Evolutionary conservation across 805 yeast genomes (phyloP), one percentile per base, ranked within the genome.

Genomic region (Ogataea philodendri): DNA sequence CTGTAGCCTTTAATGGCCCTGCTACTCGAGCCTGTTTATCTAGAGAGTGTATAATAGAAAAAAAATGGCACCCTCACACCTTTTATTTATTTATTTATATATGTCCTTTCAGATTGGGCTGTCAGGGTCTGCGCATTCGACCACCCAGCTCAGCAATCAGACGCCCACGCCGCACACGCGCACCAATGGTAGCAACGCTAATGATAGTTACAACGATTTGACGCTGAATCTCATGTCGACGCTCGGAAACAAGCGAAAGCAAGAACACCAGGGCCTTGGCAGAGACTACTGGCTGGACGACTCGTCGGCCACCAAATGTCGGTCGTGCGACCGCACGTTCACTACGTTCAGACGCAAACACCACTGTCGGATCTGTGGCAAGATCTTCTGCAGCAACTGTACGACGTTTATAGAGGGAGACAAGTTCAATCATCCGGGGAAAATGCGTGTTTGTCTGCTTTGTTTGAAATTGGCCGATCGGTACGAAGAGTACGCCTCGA

Each of bases 241-340:
- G 13, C 32, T 46, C 15, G 32, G 49, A 8, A 45, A 45, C 32
- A 49, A 44, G 44, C 45, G 36, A 35, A 32, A 32, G n/a, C 34
- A 34, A 15, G 52, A 50, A 20, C 33, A 44, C 5, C 50, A 58
- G 24, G 78, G 82, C 1, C 68, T 81, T 4, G 78, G 83, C 2
- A 74, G 75, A 41, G 90, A 87, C 54, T 90, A 87, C 57, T 90
- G 98, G 98, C 81, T 90, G 86, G 87, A 89, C 51, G 97, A 90
- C 63, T 84, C 90, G 26, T 84, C 87, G 41, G 95, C 95, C 0
- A 74, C 81, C 7, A 93, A 87, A 44, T 90, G 98, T 53, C 77
- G 87, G 39, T 71, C 81, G 10, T 90, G 97, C 59, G 85, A 83
- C 37, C 72, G 78, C 36, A 75, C 77, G 3, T 90, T 90, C 54